These are phyloP conservation scores for Hypoxylon lienhwacheense DNA, from an alignment of 495 filamentous ascomycete species.

Conservation along the genomic window DNA sequence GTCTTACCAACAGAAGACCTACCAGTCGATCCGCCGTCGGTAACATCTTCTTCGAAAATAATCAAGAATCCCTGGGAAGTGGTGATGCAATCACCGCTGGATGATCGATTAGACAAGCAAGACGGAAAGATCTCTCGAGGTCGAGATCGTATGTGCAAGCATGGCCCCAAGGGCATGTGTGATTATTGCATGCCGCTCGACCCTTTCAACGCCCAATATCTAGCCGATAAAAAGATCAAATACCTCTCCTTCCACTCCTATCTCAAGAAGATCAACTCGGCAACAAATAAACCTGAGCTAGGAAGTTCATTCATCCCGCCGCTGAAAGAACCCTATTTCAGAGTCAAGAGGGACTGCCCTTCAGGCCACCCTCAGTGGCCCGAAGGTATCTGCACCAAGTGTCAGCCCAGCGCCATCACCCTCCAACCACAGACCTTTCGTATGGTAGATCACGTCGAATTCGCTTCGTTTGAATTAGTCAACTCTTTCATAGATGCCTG, in stretches of 20 bases:
- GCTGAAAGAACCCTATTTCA: conserved; percentile 88
- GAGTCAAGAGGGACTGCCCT: conserved; percentile 85
- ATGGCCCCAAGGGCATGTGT: conserved; percentile 97
- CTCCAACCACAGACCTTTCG: conserved; percentile 90
- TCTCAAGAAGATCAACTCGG: conserved; percentile 88
- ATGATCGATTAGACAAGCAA: conserved; percentile 80
- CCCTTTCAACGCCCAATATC: conserved; percentile 83
- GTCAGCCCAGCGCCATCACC: conserved; percentile 95
- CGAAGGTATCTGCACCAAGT: conserved; percentile 98
- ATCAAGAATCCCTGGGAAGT: conserved; percentile 93
- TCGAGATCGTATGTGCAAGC: conserved; percentile 90
- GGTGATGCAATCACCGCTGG: conserved; percentile 81
- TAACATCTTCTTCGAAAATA: conserved; percentile 59
- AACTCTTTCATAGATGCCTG: conserved; percentile 89
- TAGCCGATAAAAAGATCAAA: conserved; percentile 96
- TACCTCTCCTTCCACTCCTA: conserved; percentile 96
- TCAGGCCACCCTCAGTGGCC: conserved; percentile 93
- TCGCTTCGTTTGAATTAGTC: conserved; percentile 77
- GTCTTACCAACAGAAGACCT: conserved; percentile 68
- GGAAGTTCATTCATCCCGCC: conserved; percentile 94
- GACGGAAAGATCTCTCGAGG: conserved; percentile 89
- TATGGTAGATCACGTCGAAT: conserved; percentile 99
- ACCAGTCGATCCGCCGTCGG: conserved; percentile 60
- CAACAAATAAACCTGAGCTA: conserved; percentile 92
- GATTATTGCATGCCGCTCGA: conserved; percentile 99